Percentiles rank a stretch among this genome's conserved stretches.
Evolutionary conservation across 768 basidiomycete species (phyloP).

Genomic region (Leccinum truebloodii): DNA sequence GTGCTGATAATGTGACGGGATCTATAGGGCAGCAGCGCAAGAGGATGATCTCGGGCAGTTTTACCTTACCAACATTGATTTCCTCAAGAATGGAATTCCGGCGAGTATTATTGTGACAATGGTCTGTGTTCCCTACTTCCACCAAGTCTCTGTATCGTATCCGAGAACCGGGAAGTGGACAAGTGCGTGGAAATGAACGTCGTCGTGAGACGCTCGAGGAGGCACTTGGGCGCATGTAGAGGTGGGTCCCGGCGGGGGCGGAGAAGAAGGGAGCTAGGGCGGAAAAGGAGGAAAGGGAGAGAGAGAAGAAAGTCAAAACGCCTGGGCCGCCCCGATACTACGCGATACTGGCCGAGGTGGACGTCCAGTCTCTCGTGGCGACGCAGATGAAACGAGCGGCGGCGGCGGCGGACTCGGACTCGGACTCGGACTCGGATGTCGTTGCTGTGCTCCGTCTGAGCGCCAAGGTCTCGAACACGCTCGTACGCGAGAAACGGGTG

Average conservation of each 20-base stretch:
- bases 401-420: no score
- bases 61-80: no score
- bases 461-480: constrained; percentile 46
- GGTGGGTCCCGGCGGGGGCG: constrained; percentile 39
- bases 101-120: no score
- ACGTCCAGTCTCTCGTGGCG: constrained; percentile 52
- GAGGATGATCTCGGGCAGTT: no score
- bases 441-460: constrained; percentile 33
- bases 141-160: no score
- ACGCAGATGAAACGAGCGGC: constrained; percentile 36
- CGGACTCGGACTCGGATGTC: no score
- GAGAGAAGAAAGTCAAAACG: constrained; percentile 28
- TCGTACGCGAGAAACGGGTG: constrained; percentile 48
- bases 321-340: constrained; percentile 62
- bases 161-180: constrained; percentile 65
- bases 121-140: no score
- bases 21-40: no score
- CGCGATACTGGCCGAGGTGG: constrained; percentile 73
- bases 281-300: neutral
- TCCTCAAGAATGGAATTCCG: no score
- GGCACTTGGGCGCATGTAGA: constrained; percentile 38
- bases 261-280: neutral
- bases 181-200: constrained; percentile 68
- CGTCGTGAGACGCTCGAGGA: constrained; percentile 51
- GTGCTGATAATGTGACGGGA: no score